phyloP scores from a whole-genome alignment of 2,329 filamentous ascomycete species.

The Plenodomus lindquistii region DNA sequence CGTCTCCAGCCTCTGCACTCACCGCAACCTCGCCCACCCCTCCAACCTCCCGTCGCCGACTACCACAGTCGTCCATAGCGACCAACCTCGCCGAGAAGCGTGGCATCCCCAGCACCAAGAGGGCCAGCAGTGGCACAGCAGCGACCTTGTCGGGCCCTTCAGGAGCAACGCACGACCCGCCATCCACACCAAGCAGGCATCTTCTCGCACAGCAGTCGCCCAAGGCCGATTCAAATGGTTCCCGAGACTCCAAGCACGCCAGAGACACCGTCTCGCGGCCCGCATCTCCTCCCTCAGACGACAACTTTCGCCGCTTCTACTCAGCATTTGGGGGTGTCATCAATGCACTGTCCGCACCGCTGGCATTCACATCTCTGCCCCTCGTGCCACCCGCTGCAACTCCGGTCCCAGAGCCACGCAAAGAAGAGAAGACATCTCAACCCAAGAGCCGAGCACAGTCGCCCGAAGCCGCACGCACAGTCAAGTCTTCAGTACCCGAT shows the following conservation, averaged over 20 bases:
- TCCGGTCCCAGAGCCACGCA: slow-evolving; percentile 31
- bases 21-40: slow-evolving; percentile 44
- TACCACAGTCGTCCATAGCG: slow-evolving; percentile 77
- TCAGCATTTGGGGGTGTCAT: slow-evolving; percentile 87
- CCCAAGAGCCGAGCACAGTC: slow-evolving; percentile 28
- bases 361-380: slow-evolving; percentile 91
- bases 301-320: slow-evolving; percentile 89
- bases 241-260: slow-evolving; percentile 18
- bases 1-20: slow-evolving; percentile 33
- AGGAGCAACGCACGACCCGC: slow-evolving; percentile 53
- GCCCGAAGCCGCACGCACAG: slow-evolving; percentile 34
- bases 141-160: slow-evolving; percentile 74
- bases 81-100: slow-evolving; percentile 85
- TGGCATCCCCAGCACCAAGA: slow-evolving; percentile 65
- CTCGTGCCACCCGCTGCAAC: slow-evolving; percentile 51
- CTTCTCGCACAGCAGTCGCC: slow-evolving; percentile 38
- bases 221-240: slow-evolving; percentile 25
- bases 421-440: slow-evolving; percentile 26
- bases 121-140: slow-evolving; percentile 70
- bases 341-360: slow-evolving; percentile 82
- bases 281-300: slow-evolving; percentile 56
- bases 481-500: slow-evolving; percentile 66
- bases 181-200: slow-evolving; percentile 37
- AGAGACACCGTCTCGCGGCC: slow-evolving; percentile 16
- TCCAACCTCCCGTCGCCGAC: slow-evolving; percentile 49